Evolutionary conservation across 2,329 filamentous ascomycete species (phyloP).

Genomic region (Parafenestella ontariensis): DNA sequence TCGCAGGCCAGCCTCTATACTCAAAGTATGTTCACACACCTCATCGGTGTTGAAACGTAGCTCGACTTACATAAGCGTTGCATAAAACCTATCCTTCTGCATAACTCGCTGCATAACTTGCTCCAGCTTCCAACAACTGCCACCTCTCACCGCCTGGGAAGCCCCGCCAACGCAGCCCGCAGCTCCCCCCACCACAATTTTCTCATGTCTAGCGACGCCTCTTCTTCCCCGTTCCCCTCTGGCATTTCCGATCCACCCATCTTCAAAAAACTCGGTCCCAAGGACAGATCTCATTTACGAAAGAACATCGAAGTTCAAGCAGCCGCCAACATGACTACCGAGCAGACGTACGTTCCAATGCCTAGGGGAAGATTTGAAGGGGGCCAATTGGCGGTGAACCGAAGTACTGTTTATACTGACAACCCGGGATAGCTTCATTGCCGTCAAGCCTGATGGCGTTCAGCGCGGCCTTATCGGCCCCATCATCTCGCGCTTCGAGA

Average conservation of each 20-base stretch:
- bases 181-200: not conserved
- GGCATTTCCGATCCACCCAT: slow-evolving; percentile 17
- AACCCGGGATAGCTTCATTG: slow-evolving; percentile 86
- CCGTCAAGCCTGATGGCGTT: slow-evolving; percentile 99
- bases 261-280: slow-evolving; percentile 67
- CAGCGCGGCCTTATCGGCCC: slow-evolving; percentile 98
- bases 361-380: not conserved
- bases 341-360: slow-evolving; percentile 65
- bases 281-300: slow-evolving; percentile 50
- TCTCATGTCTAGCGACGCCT: not conserved
- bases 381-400: slow-evolving; percentile 25
- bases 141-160: not conserved
- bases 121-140: not conserved
- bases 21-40: slow-evolving; percentile 7
- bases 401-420: slow-evolving; percentile 35
- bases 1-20: slow-evolving; percentile 28
- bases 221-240: slow-evolving; percentile 43
- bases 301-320: slow-evolving; percentile 23
- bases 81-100: not conserved
- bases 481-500: slow-evolving; percentile 98
- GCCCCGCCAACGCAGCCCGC: not conserved
- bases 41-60: slow-evolving; percentile 17
- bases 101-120: slow-evolving; percentile 7
- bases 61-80: not conserved
- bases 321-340: not conserved